These are phyloP conservation scores for Leishmania tropica DNA, from an alignment of 208 protist species.

Conservation along the genomic window DNA sequence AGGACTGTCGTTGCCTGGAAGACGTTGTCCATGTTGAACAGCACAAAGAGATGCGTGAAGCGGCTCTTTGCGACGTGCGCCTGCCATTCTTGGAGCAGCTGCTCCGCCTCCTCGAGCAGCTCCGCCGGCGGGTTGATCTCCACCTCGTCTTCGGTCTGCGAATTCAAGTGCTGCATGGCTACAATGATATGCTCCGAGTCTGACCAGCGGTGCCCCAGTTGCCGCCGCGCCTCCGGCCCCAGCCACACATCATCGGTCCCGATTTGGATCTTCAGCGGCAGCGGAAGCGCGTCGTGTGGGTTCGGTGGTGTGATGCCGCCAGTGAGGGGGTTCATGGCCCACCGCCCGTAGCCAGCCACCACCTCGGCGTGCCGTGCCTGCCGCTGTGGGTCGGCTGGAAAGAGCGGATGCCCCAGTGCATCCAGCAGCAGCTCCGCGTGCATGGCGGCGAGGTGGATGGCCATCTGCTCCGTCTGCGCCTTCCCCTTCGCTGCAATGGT, in stretches of 20 bases:
- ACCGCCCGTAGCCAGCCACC: conserved; percentile 68
- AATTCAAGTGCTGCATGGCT: conserved; percentile 37
- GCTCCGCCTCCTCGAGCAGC: conserved; percentile 55
- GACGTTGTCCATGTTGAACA: conserved; percentile 64
- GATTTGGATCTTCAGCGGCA: conserved; percentile 75
- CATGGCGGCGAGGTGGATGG: conserved; percentile 76
- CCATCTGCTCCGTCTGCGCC: conserved; percentile 59
- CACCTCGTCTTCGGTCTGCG: conserved; percentile 49
- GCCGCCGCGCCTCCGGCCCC: conserved; percentile 14
- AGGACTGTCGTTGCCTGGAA: conserved; percentile 74
- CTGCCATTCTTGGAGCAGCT: conserved; percentile 64
- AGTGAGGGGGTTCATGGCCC: conserved; percentile 56
- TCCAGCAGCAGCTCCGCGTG: conserved; percentile 84
- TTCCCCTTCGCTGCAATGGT: conserved; percentile 51
- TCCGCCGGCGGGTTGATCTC: conserved; percentile 67
- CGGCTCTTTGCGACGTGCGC: conserved; percentile 55
- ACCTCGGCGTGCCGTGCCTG: conserved; percentile 68
- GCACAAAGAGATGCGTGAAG: conserved; percentile 69
- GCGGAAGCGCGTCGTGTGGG: conserved; percentile 58
- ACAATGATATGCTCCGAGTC: conserved; percentile 61
- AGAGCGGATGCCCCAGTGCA: conserved; percentile 60
- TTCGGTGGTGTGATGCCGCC: conserved; percentile 25
- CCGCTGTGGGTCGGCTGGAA: conserved; percentile 45
- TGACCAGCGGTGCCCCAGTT: conserved; percentile 28
- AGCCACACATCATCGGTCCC: conserved; percentile 77